phyloP scores from a whole-genome alignment of 345 rosid genomes.

The Populus pruinosa region DNA sequence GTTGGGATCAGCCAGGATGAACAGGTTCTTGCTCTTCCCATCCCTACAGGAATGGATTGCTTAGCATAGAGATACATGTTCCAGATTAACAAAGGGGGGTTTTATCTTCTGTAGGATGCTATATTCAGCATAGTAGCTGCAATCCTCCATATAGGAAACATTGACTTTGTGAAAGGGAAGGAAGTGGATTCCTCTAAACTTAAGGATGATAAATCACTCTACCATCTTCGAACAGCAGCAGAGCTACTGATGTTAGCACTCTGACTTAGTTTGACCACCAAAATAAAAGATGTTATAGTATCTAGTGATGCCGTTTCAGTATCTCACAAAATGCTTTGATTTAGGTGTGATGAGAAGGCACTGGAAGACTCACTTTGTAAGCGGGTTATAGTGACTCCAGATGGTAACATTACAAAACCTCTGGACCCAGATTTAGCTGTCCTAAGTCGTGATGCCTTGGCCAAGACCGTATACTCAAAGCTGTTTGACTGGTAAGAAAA shows the following conservation, averaged over 20 bases:
- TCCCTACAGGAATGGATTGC: not conserved
- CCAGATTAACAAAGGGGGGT: slow-evolving; percentile 3
- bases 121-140: slow-evolving; percentile 73
- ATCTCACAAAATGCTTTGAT: slow-evolving; percentile 12
- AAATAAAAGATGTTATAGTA: not conserved
- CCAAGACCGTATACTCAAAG: slow-evolving; percentile 68
- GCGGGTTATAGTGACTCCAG: slow-evolving; percentile 77
- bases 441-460: slow-evolving; percentile 64
- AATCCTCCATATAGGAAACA: slow-evolving; percentile 71
- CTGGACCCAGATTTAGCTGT: slow-evolving; percentile 63
- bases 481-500: slow-evolving; percentile 61
- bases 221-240: slow-evolving; percentile 62
- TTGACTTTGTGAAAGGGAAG: slow-evolving; percentile 62
- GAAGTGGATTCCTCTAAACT: slow-evolving; percentile 66
- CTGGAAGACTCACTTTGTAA: slow-evolving; percentile 69
- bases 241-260: slow-evolving; percentile 53
- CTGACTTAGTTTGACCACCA: not conserved
- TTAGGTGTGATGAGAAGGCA: slow-evolving; percentile 65
- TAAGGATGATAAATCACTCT: slow-evolving; percentile 60
- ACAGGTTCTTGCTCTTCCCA: slow-evolving; percentile 40
- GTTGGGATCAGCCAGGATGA: slow-evolving; percentile 62
- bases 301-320: not conserved
- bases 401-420: slow-evolving; percentile 64
- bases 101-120: slow-evolving; percentile 47
- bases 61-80: not conserved